Evolutionary conservation across 2,329 filamentous ascomycete genomes (phyloP), one percentile per base, ranked within the genome.

Genomic region (Verticillium alfalfae): DNA sequence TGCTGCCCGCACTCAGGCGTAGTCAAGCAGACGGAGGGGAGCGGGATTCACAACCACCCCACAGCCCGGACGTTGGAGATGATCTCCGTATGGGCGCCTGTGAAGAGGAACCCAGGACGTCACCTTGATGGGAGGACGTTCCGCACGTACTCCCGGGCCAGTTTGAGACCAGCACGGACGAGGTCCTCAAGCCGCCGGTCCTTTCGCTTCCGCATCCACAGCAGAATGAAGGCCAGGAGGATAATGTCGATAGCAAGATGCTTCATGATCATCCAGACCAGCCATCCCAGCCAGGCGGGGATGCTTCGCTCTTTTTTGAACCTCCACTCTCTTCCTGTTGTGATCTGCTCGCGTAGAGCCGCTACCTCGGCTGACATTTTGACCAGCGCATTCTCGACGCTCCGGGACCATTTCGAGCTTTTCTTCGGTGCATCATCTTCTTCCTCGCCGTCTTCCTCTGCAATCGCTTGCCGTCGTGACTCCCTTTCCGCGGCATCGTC

Each of bases 321-420:
- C 64, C 85, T 84, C 77, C 90, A 90, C 66, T 94, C 85, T 13
- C 90, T 83, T 0, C 91, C 88, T 0, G 87, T 84, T 60, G 92
- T 89, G 67, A 98, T 89, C 72, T 98, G 93, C 75, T 99, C 95
- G 39, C 95, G 85, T 64, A 98, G 77, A 0, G 95, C 95, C 1
- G 95, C 93, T 37, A 99, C 87, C 76, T 99, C 95, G 16, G 93
- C 90, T 5, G 93, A 96, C 77, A 98, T 88, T 68, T 93, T 91
- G 61, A 94, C 91, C 61, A 98, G 82, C 26, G 92, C 91, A 54
- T 88, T 85, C 77, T 98, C 94, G 64, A 98, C 89, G 68, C 90
- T 88, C 63, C 85, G 88, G 59, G 90, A 88, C 92, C 93, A 97
- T 69, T 86, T 87, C 64, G 79, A 80, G 18, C 76, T 78, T 41